Conservation (phyloP, 352 stramenopile species). For the Hyaloperonospora brassicae region DNA sequence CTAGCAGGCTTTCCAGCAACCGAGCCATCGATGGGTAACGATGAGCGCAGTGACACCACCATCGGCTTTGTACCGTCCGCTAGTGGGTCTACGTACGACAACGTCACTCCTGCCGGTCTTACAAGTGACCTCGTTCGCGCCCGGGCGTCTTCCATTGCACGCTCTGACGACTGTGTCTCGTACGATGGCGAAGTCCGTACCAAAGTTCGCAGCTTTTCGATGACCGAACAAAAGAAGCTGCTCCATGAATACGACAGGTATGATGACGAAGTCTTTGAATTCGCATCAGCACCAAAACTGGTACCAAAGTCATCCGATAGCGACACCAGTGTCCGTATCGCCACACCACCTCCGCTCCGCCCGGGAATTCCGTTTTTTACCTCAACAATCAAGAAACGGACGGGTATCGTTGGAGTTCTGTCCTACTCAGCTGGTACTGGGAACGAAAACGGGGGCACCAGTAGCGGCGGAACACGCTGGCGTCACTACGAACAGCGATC, state of each 20-base stretch:
- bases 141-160: conserved; percentile 47
- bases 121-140: conserved; percentile 61
- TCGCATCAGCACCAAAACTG: conserved; percentile 19
- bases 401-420: conserved; percentile 26
- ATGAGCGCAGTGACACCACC: conserved; percentile 26
- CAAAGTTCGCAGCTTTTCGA: conserved; percentile 43
- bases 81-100: conserved; percentile 39
- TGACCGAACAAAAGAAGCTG: conserved; percentile 36
- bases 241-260: conserved; percentile 58
- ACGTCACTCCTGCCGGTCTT: conserved; percentile 46
- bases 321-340: conserved; percentile 32
- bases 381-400: conserved; percentile 40
- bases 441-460: conserved; percentile 27
- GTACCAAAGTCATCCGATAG: conserved; percentile 36
- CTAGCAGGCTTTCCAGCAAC: conserved; percentile 37
- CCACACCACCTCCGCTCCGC: conserved; percentile 45
- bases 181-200: conserved; percentile 33
- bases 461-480: conserved; percentile 30
- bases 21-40: conserved; percentile 24
- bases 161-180: conserved; percentile 37
- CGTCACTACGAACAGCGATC: conserved; percentile 34
- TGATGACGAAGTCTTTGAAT: conserved; percentile 64
- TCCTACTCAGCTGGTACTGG: conserved; percentile 30
- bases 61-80: conserved; percentile 32
- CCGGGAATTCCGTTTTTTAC: conserved; percentile 27